Base-by-base conservation (phyloP, 441 rosid genomes). In the Euphorbia celastroides region DNA sequence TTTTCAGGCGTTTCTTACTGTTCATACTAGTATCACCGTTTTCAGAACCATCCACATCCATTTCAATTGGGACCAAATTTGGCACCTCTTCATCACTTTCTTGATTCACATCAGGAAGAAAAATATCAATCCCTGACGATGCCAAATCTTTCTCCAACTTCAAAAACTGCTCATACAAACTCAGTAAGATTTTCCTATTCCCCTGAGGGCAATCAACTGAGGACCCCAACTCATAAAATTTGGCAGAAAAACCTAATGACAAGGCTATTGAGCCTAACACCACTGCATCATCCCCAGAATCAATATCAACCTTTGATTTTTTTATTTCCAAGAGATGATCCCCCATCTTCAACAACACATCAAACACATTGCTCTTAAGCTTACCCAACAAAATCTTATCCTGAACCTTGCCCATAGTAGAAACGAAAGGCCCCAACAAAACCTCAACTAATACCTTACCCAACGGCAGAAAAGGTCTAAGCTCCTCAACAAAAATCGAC, bases 171-270 rank as follows among this genome's bases (percentile, higher is more conserved):
- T 83, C 82, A 52, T 93, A 85, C 65, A 93, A 74, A 41, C 81
- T 67, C 57, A 88, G 83, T 17, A 93, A 36, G 19, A 79, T 61
- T 76, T 90, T 93, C 92, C 98, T 86, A 72, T 87, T 93, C 56
- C 97, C 97, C 74, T 93, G 98, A 22, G 52, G 76, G 57, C 96
- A 90, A 19, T 82, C 88, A 2, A 74, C 72, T 17, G 92, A 78
- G 55, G 98, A 93, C 50, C 96, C 98, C 78, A 87, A 61, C 52
- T 90, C 92, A 51, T 81, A 93, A 31, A 93, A 83, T 78, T 70
- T 88, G 23, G 73, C 60, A 0, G 94, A 72, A 66, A 84, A 83
- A 8, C 81, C 87, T 82, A 90, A 79, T 14, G 72, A 65, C 71
- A 90, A 38, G 0, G 80, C 87, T 64, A 88, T 72, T 2, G 90